Percentiles rank a stretch among this genome's conserved stretches.
phyloP scores from a whole-genome alignment of 2,329 filamentous ascomycete genomes.

The Aphanocladium album region DNA sequence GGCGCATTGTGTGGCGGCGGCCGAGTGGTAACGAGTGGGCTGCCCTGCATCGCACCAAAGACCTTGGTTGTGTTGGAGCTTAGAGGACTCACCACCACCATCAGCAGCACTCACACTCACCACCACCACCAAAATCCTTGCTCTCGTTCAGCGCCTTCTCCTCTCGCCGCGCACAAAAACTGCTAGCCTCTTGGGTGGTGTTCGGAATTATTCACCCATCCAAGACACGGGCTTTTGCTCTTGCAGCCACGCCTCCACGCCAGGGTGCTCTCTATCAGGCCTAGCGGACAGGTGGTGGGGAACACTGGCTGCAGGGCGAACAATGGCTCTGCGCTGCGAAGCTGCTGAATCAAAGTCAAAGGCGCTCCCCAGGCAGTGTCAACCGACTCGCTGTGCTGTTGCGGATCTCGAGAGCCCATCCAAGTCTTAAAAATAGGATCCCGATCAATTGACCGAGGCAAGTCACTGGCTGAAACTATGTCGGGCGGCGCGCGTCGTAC shows the following conservation, averaged over 20 bases:
- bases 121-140: background rate
- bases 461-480: background rate
- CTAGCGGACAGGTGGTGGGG: conserved; percentile 4
- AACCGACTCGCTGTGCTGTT: background rate
- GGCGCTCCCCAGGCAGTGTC: background rate
- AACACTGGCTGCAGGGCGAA: conserved; percentile 9
- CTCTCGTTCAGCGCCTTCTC: background rate
- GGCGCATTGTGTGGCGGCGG: background rate
- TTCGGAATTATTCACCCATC: background rate
- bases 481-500: background rate
- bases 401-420: background rate
- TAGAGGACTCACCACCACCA: no score
- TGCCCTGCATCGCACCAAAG: background rate
- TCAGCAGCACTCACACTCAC: no score
- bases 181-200: background rate
- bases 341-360: conserved; percentile 2
- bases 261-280: background rate
- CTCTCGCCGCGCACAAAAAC: background rate
- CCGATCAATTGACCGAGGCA: background rate
- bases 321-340: conserved; percentile 3
- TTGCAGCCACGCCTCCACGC: background rate
- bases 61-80: no score
- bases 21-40: background rate
- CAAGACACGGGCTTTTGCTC: background rate
- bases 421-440: conserved; percentile 6